Evolutionary conservation across 2,329 filamentous ascomycete species (phyloP).

Genomic region (Trichoderma simmonsii): DNA sequence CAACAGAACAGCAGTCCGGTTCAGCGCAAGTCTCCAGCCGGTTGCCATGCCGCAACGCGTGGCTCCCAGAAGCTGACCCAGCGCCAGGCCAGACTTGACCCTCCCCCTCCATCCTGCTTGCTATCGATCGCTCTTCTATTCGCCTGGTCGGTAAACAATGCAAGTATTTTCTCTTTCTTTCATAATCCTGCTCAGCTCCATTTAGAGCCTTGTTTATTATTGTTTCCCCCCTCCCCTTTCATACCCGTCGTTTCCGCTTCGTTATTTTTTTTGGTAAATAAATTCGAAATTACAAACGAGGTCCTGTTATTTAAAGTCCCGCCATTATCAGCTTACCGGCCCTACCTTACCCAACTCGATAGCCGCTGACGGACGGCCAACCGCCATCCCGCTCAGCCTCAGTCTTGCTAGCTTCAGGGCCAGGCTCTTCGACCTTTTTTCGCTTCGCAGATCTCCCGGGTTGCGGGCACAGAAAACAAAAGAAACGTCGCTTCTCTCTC

Average conservation of each 20-base stretch:
- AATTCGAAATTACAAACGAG: not conserved
- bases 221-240: not conserved
- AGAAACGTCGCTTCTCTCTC: not conserved
- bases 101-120: not conserved
- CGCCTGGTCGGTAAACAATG: not conserved
- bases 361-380: not conserved
- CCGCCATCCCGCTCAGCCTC: slow-evolving; percentile 16
- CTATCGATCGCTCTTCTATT: not conserved
- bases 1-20: not conserved
- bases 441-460: not conserved
- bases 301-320: not conserved
- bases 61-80: not conserved
- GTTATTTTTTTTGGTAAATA: not conserved
- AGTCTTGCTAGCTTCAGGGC: slow-evolving; percentile 9
- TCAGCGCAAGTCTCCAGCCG: not conserved
- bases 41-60: not conserved
- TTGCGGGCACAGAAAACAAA: not conserved
- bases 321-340: not conserved
- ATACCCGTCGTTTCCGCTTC: not conserved
- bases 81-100: not conserved
- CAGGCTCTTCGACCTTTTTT: slow-evolving; percentile 16
- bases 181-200: not conserved
- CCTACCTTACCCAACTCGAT: not conserved
- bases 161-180: not conserved
- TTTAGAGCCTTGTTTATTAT: not conserved